phyloP scores from a whole-genome alignment of 1,284 basidiomycete species.

The Polyporus tsugae region DNA sequence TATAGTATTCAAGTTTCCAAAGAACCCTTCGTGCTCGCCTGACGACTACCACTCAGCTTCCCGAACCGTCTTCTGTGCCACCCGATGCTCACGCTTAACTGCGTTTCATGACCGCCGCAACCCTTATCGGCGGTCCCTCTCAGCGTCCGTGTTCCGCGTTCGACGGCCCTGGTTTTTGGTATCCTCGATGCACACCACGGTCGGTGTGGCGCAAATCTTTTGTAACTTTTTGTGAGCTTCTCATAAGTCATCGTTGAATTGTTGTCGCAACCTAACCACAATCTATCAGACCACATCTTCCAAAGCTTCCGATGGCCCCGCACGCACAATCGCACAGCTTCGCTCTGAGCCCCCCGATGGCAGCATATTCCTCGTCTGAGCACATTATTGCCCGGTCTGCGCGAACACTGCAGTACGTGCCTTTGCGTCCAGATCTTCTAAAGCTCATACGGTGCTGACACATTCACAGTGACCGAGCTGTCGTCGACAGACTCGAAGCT shows the following conservation, averaged over 20 bases:
- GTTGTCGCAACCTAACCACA: background rate
- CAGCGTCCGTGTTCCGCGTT: background rate
- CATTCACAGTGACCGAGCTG: background rate
- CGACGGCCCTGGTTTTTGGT: background rate
- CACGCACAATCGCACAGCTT: background rate
- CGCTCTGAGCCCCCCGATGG: background rate
- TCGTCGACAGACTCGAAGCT: background rate
- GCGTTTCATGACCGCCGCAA: background rate
- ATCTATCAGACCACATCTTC: background rate
- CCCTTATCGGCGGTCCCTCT: background rate
- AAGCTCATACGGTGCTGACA: too few relatives aligned
- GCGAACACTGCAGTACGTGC: background rate
- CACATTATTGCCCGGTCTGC: background rate
- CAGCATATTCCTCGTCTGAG: too few relatives aligned
- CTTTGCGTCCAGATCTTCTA: too few relatives aligned
- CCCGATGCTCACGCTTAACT: background rate
- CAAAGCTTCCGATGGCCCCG: background rate
- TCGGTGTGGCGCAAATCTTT: too few relatives aligned
- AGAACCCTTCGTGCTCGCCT: too few relatives aligned
- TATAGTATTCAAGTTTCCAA: too few relatives aligned
- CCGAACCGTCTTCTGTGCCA: background rate
- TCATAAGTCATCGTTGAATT: background rate
- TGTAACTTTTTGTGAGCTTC: background rate
- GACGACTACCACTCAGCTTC: too few relatives aligned
- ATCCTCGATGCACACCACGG: background rate